Percentiles rank a stretch among this genome's conserved stretches.
phyloP scores from a whole-genome alignment of 176 grass and related monocot genomes.

The Guadua angustifolia region DNA sequence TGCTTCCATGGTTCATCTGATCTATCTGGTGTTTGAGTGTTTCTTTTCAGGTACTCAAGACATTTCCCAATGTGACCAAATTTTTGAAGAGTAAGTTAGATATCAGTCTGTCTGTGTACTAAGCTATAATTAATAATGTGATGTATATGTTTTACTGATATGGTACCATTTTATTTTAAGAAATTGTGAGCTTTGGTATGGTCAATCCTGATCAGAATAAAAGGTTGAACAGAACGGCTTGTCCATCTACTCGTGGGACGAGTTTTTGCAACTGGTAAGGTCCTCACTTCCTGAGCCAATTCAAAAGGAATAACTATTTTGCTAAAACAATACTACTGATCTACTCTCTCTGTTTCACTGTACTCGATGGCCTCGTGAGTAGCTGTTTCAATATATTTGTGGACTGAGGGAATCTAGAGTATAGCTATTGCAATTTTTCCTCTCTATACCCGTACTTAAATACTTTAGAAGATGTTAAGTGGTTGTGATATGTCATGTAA shows the following conservation, averaged over 20 bases:
- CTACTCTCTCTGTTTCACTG: too few species aligned
- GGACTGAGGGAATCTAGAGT: too few species aligned
- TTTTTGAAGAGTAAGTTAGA: conserved; percentile 74
- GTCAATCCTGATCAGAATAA: conserved; percentile 73
- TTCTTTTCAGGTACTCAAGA: conserved; percentile 81
- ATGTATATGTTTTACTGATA: conserved; percentile 39
- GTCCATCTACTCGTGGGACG: conserved; percentile 83
- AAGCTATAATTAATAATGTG: conserved; percentile 28
- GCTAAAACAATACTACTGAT: background rate
- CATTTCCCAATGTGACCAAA: conserved; percentile 61
- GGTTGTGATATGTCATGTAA: too few species aligned
- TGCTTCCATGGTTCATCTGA: background rate
- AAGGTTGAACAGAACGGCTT: conserved; percentile 72
- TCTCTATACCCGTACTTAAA: too few species aligned
- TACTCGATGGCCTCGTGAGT: too few species aligned
- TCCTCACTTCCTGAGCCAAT: conserved; percentile 3
- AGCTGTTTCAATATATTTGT: too few species aligned
- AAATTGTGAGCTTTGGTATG: conserved; percentile 87
- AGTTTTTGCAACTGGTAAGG: conserved; percentile 78
- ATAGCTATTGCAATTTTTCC: too few species aligned
- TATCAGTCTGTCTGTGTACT: background rate
- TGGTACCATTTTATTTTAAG: conserved; percentile 52
- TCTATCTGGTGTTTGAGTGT: background rate
- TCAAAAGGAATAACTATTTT: background rate
- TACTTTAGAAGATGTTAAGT: too few species aligned